Evolutionary conservation across 164 flowering plant genomes (phyloP), one percentile per base, ranked within the genome.

Genomic region (Vitis cinerea): DNA sequence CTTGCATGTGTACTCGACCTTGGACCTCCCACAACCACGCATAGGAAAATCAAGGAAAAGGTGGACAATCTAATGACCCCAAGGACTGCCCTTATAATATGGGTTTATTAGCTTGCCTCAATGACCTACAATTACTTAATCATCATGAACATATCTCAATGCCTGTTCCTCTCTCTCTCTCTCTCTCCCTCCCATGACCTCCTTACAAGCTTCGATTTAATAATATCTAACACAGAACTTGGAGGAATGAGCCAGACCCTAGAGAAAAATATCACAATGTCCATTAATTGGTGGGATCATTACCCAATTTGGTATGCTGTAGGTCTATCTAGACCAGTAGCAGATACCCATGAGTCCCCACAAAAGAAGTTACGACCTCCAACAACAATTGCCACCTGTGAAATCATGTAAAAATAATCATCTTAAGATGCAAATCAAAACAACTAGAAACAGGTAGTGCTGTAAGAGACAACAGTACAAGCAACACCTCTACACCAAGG

Each of bases 351-450:
- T 30, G 97, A 68, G 29, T 92, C 87, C 71, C 95, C 97, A 79
- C 97, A 90, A 82, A 94, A 94, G 82, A 94, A 89, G 76, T 94
- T 94, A 50, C 99, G 87, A 58, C 97, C 95, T 51, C 99, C 99
- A 77, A 92, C 84, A 77, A 94, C 97, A 77, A 94, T 88, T 16
- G 99, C 97, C 61, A 92, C 97, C 99, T 93, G 69, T 53, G 44
- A 50, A 1, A 71, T 61, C 19, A 62, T 16, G 66, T n/a, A 64
- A 68, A 16, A 44, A 69, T 52, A 55, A 48, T 65, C 57, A 68
- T 13, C 13, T 55, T 56, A 55, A 50, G 44, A 12, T 50, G 49
- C 9, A 31, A 31, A 31, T 0, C 4, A 31, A 31, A 31, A 31
- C 37, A 5, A 31, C 37, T 31, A 31, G 37, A 31, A 31, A 31